Conservation (phyloP, 116 monocot genomes). For the Cymodocea nodosa region DNA sequence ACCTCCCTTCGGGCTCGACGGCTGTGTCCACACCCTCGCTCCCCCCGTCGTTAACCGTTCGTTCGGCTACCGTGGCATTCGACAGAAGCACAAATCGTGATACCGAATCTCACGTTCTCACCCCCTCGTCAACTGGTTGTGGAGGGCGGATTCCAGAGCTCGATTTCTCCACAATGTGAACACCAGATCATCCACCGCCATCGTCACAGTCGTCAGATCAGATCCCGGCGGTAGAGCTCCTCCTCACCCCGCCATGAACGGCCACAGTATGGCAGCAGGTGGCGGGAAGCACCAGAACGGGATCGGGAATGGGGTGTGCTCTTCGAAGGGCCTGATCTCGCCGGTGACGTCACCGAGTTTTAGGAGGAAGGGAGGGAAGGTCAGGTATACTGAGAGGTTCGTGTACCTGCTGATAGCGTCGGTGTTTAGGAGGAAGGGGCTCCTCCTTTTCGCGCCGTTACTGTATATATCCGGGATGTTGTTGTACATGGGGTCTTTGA, state of each 20-base stretch:
- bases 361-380: slow-evolving; percentile 8
- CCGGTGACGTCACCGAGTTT: background rate
- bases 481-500: slow-evolving; percentile 36
- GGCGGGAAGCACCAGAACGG: too few relatives aligned
- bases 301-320: background rate
- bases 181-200: too few relatives aligned
- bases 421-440: slow-evolving; percentile 45
- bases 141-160: background rate
- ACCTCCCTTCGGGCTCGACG: background rate
- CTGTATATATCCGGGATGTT: slow-evolving; percentile 56
- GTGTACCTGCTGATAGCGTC: slow-evolving; percentile 18
- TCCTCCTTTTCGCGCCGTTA: slow-evolving; percentile 49
- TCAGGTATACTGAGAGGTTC: slow-evolving; percentile 12
- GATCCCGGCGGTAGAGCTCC: background rate
- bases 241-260: background rate
- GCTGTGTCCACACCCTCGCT: background rate
- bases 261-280: background rate
- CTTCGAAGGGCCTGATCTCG: slow-evolving; percentile 4
- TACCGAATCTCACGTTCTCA: background rate
- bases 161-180: background rate
- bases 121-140: background rate
- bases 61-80: too few relatives aligned
- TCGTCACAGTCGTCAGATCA: background rate
- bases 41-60: too few relatives aligned
- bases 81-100: too few relatives aligned